Base-by-base conservation (phyloP, 805 yeast species). In the Starmera quercuum region DNA sequence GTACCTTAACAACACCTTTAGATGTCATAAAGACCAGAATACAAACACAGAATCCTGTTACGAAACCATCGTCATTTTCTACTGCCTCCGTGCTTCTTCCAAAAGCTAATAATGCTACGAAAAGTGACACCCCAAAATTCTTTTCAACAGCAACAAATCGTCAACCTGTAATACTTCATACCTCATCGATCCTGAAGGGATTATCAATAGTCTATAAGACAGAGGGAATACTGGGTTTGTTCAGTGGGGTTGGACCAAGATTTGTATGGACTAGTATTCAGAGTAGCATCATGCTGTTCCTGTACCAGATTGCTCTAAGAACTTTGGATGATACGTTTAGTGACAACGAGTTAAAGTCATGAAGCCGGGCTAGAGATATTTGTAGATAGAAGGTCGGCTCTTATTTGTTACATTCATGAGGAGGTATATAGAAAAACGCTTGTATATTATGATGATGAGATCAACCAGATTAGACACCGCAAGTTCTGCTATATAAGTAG, bases 241-340 rank as follows among this genome's bases (percentile, higher is more conserved):
- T 92, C 58, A 75, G 88, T 21, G 99, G 99, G 1, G 95, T 92
- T 6, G 97, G 96, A 0, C 98, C 99, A 1, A 69, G 99, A 42
- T 78, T 87, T 44, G 81, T 92, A 5, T 92, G 99, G 99, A 90
- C 97, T 0, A 83, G 95, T 42, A 65, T 88, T 14, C 99, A 92
- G 57, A 84, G 95, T 56, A 83, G 95, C 44, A 81, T 92, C 31
- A 90, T 92, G 97, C 67, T 92, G 35, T 64, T 90, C 42, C 63
- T 88, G 26, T 92, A 92, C 58, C 98, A 92, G 56, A 64, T 76
- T 28, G 68, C 90, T 4, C 61, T 90, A 48, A 75, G 75, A 45
- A 59, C 49, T 13, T 40, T 63, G 37, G 56, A 55, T 38, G 45
- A 36, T 4, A 30, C 36, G 6, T 31, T 31, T 12, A 3, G n/a